A percentile compares a stretch with the other conserved stretches of the same genome.
Evolutionary conservation across 768 basidiomycete genomes (phyloP).

Genomic region (Cubamyces sp.): DNA sequence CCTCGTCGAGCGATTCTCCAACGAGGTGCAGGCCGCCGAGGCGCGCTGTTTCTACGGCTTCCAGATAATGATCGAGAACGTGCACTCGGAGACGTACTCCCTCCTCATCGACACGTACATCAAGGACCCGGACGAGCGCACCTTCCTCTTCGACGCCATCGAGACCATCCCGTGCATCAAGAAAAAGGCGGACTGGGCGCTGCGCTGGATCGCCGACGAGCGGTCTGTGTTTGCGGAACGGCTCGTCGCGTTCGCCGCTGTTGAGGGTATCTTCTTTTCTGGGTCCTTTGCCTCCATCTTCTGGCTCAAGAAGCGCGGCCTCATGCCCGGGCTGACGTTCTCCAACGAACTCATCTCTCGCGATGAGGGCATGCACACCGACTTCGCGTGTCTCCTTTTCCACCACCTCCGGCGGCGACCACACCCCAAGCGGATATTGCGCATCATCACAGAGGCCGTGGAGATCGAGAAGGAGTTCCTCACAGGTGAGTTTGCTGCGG

Average conservation of each 20-base stretch:
- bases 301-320: slow-evolving; percentile 95
- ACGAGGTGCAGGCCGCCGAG: slow-evolving; percentile 90
- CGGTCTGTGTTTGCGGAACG: slow-evolving; percentile 85
- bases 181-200: slow-evolving; percentile 94
- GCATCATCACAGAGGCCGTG: slow-evolving; percentile 83
- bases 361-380: slow-evolving; percentile 96
- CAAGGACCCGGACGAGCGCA: slow-evolving; percentile 74
- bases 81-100: slow-evolving; percentile 96
- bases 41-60: slow-evolving; percentile 97
- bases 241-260: slow-evolving; percentile 91
- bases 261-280: slow-evolving; percentile 97
- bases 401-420: slow-evolving; percentile 79
- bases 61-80: slow-evolving; percentile 99
- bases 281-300: slow-evolving; percentile 94
- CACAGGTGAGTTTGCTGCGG: slow-evolving; percentile 51
- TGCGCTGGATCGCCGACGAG: slow-evolving; percentile 87
- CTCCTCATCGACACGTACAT: slow-evolving; percentile 95
- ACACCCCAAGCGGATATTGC: slow-evolving; percentile 72
- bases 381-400: slow-evolving; percentile 92
- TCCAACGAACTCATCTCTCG: slow-evolving; percentile 96
- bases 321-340: slow-evolving; percentile 97
- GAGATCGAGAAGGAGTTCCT: slow-evolving; percentile 86
- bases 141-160: slow-evolving; percentile 88
- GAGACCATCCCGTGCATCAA: slow-evolving; percentile 93
- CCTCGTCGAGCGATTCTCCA: slow-evolving; percentile 89